phyloP scores from a whole-genome alignment of 2,329 filamentous ascomycete genomes.

The Pseudofabraea citricarpa region DNA sequence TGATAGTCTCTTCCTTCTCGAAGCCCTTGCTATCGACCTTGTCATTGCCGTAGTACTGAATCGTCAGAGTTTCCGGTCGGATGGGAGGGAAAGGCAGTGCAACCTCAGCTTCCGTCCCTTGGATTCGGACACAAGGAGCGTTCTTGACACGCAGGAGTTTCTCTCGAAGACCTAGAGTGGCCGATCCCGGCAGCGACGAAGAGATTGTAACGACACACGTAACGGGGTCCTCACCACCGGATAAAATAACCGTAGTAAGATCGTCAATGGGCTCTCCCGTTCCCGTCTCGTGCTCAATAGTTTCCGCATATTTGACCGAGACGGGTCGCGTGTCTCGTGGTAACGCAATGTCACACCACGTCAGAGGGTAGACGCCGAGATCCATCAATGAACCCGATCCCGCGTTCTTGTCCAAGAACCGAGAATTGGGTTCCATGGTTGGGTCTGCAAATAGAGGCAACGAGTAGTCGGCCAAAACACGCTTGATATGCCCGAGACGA shows the following conservation, averaged over 20 bases:
- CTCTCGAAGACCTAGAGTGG: not conserved
- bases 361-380: slow-evolving; percentile 1
- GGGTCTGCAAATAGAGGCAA: not conserved
- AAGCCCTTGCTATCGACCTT: not conserved
- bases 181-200: not conserved
- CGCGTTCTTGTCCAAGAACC: not conserved
- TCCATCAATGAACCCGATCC: not conserved
- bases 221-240: not conserved
- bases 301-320: not conserved
- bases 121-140: not conserved
- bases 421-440: not conserved
- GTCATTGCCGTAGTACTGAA: not conserved
- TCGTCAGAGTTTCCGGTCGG: not conserved
- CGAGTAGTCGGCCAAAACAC: not conserved
- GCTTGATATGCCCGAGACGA: not conserved
- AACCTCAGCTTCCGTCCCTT: not conserved
- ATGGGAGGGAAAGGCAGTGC: not conserved
- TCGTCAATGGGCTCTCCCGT: not conserved
- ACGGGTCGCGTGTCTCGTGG: not conserved
- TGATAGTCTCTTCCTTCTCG: not conserved
- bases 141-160: not conserved
- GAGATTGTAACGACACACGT: not conserved
- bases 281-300: not conserved
- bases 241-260: not conserved
- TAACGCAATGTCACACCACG: not conserved